These are phyloP conservation scores for Cutaneotrichosporon sp. DNA, from an alignment of 1,284 basidiomycete species.

Conservation along the genomic window DNA sequence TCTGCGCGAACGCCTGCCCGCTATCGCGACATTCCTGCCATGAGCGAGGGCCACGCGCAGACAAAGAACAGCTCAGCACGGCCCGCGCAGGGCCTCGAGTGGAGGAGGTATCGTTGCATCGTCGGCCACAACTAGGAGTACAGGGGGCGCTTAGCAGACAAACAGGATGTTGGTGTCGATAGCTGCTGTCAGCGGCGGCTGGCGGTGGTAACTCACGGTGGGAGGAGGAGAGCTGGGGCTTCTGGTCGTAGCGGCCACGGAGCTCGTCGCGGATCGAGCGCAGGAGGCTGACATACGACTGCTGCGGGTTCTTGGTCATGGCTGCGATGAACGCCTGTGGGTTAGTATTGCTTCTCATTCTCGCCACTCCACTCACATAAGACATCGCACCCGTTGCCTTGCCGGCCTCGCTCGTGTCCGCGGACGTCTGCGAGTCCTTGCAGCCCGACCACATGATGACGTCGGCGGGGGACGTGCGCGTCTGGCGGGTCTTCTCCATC, in stretches of 20 bases:
- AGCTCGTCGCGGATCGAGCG: constrained; percentile 62
- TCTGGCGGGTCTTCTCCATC: constrained; percentile 58
- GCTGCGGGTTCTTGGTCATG: constrained; percentile 65
- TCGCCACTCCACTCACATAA: constrained; percentile 34
- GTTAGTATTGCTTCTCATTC: neutral
- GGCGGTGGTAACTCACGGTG: constrained; percentile 58
- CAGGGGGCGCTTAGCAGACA: constrained; percentile 23
- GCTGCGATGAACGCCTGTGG: constrained; percentile 66
- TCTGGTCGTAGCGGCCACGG: constrained; percentile 73
- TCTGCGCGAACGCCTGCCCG: too few species aligned
- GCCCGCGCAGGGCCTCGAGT: neutral
- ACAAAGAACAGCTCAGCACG: neutral
- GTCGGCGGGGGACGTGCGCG: constrained; percentile 75
- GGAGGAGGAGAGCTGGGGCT: constrained; percentile 65
- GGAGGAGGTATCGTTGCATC: constrained; percentile 2
- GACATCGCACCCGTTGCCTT: constrained; percentile 82
- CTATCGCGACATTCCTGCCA: neutral
- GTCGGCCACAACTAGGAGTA: constrained; percentile 3
- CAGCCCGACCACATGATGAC: constrained; percentile 75
- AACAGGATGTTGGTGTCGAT: constrained; percentile 33
- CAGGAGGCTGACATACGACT: constrained; percentile 80
- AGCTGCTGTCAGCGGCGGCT: constrained; percentile 30
- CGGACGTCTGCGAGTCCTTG: constrained; percentile 90
- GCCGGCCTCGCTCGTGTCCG: constrained; percentile 79
- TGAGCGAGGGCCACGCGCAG: neutral